These are phyloP conservation scores for Epichloe aotearoae DNA, from an alignment of 2,329 filamentous ascomycete species.

Conservation along the genomic window DNA sequence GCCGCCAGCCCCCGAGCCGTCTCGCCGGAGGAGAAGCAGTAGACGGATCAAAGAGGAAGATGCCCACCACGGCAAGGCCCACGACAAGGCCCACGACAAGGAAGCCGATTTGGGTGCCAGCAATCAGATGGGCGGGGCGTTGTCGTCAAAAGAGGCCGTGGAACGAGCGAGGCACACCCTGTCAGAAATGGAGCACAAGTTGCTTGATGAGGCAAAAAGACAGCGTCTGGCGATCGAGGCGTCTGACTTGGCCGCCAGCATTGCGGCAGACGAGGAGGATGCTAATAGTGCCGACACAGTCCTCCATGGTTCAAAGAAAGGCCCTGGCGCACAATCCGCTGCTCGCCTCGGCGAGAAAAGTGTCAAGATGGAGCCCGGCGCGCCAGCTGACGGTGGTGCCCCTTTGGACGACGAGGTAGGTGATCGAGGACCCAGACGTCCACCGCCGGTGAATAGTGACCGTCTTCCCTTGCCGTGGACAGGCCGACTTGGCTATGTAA, in stretches of 20 bases:
- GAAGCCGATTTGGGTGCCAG: not conserved
- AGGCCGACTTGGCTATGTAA: slow-evolving; percentile 76
- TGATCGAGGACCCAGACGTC: slow-evolving; percentile 34
- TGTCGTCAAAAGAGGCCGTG: slow-evolving; percentile 15
- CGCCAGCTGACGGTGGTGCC: not conserved
- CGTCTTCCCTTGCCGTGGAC: slow-evolving; percentile 83
- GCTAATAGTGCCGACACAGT: not conserved
- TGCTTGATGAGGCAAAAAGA: slow-evolving; percentile 28
- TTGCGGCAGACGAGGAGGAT: not conserved
- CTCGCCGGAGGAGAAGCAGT: slow-evolving; percentile 16
- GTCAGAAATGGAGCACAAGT: slow-evolving; percentile 34
- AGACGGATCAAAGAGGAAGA: slow-evolving; percentile 6
- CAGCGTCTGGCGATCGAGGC: slow-evolving; percentile 35
- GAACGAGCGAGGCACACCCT: slow-evolving; percentile 30
- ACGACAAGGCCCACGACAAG: not conserved
- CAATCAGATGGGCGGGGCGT: not conserved
- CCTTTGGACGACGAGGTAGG: slow-evolving; percentile 3
- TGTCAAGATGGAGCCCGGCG: not conserved
- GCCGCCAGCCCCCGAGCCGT: slow-evolving; percentile 7
- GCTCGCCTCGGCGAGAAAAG: not conserved
- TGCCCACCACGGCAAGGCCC: not conserved
- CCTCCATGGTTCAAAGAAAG: not conserved
- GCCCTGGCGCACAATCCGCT: not conserved
- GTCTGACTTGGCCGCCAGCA: slow-evolving; percentile 16
- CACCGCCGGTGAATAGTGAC: slow-evolving; percentile 69